Base-by-base conservation (phyloP, 331 rosid species). In the Dryas integrifolia region DNA sequence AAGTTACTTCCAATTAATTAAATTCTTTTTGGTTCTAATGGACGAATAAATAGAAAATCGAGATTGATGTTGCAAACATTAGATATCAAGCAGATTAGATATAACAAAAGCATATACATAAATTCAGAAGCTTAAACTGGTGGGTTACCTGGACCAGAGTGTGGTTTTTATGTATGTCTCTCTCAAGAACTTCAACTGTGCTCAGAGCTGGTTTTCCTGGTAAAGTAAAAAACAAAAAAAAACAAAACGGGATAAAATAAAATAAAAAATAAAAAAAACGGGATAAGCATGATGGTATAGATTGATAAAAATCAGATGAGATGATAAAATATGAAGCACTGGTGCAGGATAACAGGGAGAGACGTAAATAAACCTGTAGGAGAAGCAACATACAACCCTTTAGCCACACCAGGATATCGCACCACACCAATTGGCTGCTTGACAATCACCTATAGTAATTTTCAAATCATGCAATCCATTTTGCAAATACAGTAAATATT, bases 141-240 rank as follows among this genome's bases (percentile, higher is more conserved):
- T 56, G 47, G 62, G 74, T 72, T 65, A 94, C 97, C 98, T 91
- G 92, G 76, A 94, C 87, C 77, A 91, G 81, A 30, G 97, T 88
- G 85, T 79, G 79, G 72, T 89, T 86, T 78, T 84, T 85, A 72
- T 82, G 75, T 55, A 74, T 49, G 49, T 84, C 82, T 72, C 87
- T 89, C 78, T 91, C 87, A 41, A 94, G 85, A 84, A 91, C 86
- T 49, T 83, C 81, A 76, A 88, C 96, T 74, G 69, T 83, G 81
- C 96, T 94, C 71, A 84, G 85, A 39, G 98, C 89, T 63, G 92
- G 96, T 82, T 91, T 94, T 58, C 98, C 98, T 91, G 85, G 76
- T 77, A 65, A 79, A 70, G 73, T 46, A 5, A 61, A 70, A 73
- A 72, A 55, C 65, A 53, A 21, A 53, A n/a, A 21, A 10, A 21